These are phyloP conservation scores for Dorcoceras hygrometricum DNA, from an alignment of 257 asterid genomes.

Conservation along the genomic window DNA sequence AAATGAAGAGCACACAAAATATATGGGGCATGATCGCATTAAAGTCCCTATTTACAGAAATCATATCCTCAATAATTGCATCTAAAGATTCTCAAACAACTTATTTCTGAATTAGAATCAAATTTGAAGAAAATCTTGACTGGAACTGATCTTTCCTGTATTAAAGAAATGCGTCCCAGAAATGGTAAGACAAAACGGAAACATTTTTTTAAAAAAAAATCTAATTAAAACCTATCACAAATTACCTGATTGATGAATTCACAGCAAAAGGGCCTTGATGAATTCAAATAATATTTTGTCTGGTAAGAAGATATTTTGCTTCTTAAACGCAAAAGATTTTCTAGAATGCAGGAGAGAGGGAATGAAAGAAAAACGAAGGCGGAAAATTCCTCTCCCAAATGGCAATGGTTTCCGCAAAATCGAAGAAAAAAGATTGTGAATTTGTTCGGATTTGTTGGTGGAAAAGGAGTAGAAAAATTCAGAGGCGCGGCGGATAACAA, in stretches of 20 bases:
- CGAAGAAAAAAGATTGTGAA: not conserved
- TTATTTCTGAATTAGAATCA: no score
- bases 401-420: constrained; percentile 1
- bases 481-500: constrained; percentile 33
- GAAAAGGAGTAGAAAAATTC: constrained; percentile 14
- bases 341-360: constrained; percentile 13
- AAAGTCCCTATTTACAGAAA: not conserved
- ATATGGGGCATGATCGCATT: not conserved
- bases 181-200: constrained; percentile 1
- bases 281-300: constrained; percentile 8
- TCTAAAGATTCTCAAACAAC: not conserved
- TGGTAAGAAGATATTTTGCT: not conserved
- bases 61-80: not conserved
- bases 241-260: constrained; percentile 19
- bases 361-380: constrained; percentile 5
- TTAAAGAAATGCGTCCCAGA: constrained; percentile 12
- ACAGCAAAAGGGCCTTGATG: constrained; percentile 1
- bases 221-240: not conserved
- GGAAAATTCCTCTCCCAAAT: constrained; percentile 27
- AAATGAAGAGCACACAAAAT: not conserved
- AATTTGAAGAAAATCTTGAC: not conserved
- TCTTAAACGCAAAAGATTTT: not conserved
- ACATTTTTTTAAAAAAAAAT: not conserved
- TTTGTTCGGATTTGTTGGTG: not conserved
- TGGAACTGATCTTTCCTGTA: no score